phyloP scores from a whole-genome alignment of 129 eudicot genomes.

The Rutidosis leptorrhynchoides region DNA sequence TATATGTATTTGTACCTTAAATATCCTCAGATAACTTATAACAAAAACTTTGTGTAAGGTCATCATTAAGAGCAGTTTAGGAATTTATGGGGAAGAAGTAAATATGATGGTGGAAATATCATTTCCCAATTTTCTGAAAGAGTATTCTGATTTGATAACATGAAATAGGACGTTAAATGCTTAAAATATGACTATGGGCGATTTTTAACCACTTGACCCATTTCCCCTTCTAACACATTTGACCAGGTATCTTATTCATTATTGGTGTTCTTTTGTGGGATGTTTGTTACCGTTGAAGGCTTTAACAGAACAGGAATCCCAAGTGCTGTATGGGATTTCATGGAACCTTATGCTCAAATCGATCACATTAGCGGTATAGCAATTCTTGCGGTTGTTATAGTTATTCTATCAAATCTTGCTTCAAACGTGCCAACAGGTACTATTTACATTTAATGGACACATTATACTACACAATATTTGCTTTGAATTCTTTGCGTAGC shows the following conservation, averaged over 20 bases:
- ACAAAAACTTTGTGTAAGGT: too few species aligned
- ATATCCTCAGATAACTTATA: too few species aligned
- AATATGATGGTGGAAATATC: too few species aligned
- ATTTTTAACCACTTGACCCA: not conserved
- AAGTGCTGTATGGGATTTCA: slow-evolving; percentile 67
- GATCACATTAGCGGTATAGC: slow-evolving; percentile 55
- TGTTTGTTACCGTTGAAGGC: slow-evolving; percentile 91
- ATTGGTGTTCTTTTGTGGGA: slow-evolving; percentile 86
- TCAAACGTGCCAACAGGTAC: slow-evolving; percentile 93
- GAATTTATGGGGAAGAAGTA: too few species aligned
- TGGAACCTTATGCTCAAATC: slow-evolving; percentile 79
- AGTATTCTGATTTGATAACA: not conserved
- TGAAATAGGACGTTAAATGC: not conserved
- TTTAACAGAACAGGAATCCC: slow-evolving; percentile 91
- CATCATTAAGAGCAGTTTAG: too few species aligned
- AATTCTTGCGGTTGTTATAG: slow-evolving; percentile 63
- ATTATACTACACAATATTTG: not conserved
- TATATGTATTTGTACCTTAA: too few species aligned
- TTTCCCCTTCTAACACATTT: not conserved
- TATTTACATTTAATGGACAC: not conserved
- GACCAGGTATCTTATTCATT: slow-evolving; percentile 85
- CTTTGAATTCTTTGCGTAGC: not conserved
- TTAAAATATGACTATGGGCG: not conserved
- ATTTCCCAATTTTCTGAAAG: not conserved
- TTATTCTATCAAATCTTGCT: slow-evolving; percentile 79